Conservation (phyloP, 768 basidiomycete species). For the Crassisporium funariophilum region DNA sequence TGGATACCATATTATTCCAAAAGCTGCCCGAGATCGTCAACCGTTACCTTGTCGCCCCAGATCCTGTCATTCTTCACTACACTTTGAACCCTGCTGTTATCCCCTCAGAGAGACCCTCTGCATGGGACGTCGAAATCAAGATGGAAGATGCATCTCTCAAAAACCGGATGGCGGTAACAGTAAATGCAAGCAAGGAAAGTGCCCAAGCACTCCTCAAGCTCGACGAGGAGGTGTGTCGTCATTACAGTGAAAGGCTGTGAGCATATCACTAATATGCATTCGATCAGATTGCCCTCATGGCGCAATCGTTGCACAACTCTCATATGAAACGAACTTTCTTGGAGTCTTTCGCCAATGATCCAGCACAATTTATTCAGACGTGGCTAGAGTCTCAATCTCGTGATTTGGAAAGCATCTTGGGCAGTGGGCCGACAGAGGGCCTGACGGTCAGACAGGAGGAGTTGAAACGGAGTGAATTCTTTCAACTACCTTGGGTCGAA, state of each 20-base stretch:
- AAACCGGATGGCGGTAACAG: slow-evolving; percentile 71
- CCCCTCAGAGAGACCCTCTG: slow-evolving; percentile 70
- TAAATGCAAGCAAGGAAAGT: slow-evolving; percentile 71
- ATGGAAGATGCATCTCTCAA: slow-evolving; percentile 80
- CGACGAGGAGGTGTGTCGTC: slow-evolving; percentile 79
- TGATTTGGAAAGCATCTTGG: slow-evolving; percentile 87
- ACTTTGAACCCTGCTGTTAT: slow-evolving; percentile 61
- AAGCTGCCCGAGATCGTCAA: slow-evolving; percentile 85
- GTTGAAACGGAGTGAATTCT: slow-evolving; percentile 85
- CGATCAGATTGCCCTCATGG: slow-evolving; percentile 73
- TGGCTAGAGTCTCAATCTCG: slow-evolving; percentile 93
- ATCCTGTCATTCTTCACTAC: slow-evolving; percentile 83
- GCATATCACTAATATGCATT: not conserved
- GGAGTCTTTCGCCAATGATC: slow-evolving; percentile 76
- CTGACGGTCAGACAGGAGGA: slow-evolving; percentile 86
- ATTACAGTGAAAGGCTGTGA: not conserved
- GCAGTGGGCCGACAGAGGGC: slow-evolving; percentile 81
- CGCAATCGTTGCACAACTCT: slow-evolving; percentile 85
- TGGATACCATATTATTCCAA: slow-evolving; percentile 72
- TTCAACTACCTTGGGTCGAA: slow-evolving; percentile 90
- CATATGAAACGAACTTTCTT: slow-evolving; percentile 88
- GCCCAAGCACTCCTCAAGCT: slow-evolving; percentile 65
- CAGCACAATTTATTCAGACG: slow-evolving; percentile 80
- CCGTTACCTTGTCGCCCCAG: slow-evolving; percentile 72
- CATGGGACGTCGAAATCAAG: slow-evolving; percentile 89